Conservation (phyloP, 164 flowering plant genomes). For the Liriodendron chinense region DNA sequence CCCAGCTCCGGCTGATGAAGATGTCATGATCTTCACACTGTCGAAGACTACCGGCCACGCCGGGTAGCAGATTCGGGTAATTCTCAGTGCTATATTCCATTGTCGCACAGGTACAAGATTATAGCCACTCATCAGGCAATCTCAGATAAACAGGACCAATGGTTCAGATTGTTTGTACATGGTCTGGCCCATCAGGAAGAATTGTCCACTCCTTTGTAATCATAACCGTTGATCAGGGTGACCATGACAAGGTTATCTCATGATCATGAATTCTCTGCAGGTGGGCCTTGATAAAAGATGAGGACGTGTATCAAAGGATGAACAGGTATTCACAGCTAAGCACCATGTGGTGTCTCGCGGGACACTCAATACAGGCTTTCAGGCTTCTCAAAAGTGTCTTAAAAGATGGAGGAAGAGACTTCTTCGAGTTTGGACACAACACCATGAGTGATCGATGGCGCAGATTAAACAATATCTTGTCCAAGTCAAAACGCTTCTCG, state of each 20-base stretch:
- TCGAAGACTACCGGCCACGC: slow-evolving; percentile 87
- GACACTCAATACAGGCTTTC: slow-evolving; percentile 3
- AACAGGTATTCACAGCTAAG: neutral
- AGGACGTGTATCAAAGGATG: slow-evolving; percentile 1
- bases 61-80: slow-evolving; percentile 74
- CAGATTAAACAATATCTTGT: neutral
- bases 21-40: slow-evolving; percentile 61
- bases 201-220: no score
- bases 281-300: slow-evolving; percentile 9
- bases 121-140: no score
- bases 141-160: no score
- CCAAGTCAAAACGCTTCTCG: neutral
- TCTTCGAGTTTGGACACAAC: slow-evolving; percentile 5
- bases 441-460: neutral
- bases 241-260: no score
- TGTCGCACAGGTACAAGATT: no score
- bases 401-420: neutral
- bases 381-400: neutral
- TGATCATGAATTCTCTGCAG: neutral
- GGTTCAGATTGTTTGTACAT: no score
- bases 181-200: no score
- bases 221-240: no score
- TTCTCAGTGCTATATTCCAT: no score
- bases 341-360: neutral
- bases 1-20: slow-evolving; percentile 48